Evolutionary conservation across 2,329 filamentous ascomycete species (phyloP), one percentile per base, ranked within the genome.

Genomic region (Aspergillus jensenii): DNA sequence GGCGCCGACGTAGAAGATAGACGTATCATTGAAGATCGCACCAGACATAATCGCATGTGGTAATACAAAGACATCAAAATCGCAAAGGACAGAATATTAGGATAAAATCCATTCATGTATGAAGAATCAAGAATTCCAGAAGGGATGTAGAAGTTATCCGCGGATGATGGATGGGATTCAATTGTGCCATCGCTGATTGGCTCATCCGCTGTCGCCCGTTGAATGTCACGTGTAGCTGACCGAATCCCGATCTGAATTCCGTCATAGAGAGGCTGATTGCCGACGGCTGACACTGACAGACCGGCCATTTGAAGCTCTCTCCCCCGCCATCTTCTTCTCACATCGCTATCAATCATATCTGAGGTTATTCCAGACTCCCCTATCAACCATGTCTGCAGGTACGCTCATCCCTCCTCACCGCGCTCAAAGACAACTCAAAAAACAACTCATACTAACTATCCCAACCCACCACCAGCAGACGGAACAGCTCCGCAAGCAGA

Each of bases 401-500:
- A 61, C 12, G n/a, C 31, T 8, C 2, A 6, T 7, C 25, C 12
- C 25, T 4, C 37, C 12, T 15, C n/a, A n/a, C 41, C 35, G n/a
- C 6, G 21, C 21, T 17, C 15, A 47, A 41, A 25, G 4, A 12
- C 12, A 23, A 43, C 40, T 19, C 8, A 12, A 9, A 23, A 49
- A 21, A 23, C 17, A 23, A 35, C n/a, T 3, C 15, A 48, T 49
- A 59, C 62, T 66, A 60, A 57, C 44, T 9, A 37, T 15, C 14
- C 35, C 14, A 37, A 15, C 35, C 35, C 35, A 49, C 6, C 23
- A 21, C 33, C 39, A 41, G 27, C 47, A 68, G 68, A 70, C 41
- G 64, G 59, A 45, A 60, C 69, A 39, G 61, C 65, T 51, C 65
- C 68, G 25, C 70, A 70, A 52, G 65, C 72, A 23, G 72, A 76